Conservation (phyloP, 2,329 filamentous ascomycete species). For the Pezicula radicicola region DNA sequence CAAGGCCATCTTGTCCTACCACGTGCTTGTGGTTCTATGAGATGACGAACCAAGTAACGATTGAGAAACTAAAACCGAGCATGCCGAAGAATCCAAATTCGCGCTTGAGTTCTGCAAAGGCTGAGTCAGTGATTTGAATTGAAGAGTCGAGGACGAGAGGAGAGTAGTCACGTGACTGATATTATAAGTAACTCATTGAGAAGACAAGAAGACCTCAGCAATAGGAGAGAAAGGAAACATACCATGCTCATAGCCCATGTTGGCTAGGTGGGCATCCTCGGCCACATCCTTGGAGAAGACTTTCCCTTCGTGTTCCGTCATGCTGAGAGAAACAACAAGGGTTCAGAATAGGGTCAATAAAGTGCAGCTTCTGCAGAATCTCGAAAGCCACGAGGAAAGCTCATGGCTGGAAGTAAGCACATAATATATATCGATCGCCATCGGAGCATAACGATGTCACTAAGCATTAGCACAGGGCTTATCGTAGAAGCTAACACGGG, state of each 20-base stretch:
- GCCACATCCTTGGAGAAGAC: constrained; percentile 6
- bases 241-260: constrained; percentile 12
- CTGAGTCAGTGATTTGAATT: not conserved
- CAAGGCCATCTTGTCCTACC: constrained; percentile 6
- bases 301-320: constrained; percentile 1
- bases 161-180: no score
- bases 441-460: no score
- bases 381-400: not conserved
- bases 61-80: constrained; percentile 51
- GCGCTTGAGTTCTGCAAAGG: not conserved
- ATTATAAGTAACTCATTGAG: not conserved
- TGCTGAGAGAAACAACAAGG: not conserved
- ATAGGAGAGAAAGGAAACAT: not conserved
- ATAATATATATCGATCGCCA: no score
- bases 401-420: not conserved
- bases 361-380: not conserved
- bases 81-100: constrained; percentile 2
- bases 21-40: constrained; percentile 1
- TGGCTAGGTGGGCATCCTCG: constrained; percentile 6
- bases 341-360: not conserved
- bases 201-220: not conserved
- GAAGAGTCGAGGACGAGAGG: not conserved
- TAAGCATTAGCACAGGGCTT: no score
- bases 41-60: constrained; percentile 46
- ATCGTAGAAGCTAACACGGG: no score